A percentile compares a stretch with the other conserved stretches of the same genome.
Conservation (phyloP, 1,284 basidiomycete genomes). For the Ustilago curta region DNA sequence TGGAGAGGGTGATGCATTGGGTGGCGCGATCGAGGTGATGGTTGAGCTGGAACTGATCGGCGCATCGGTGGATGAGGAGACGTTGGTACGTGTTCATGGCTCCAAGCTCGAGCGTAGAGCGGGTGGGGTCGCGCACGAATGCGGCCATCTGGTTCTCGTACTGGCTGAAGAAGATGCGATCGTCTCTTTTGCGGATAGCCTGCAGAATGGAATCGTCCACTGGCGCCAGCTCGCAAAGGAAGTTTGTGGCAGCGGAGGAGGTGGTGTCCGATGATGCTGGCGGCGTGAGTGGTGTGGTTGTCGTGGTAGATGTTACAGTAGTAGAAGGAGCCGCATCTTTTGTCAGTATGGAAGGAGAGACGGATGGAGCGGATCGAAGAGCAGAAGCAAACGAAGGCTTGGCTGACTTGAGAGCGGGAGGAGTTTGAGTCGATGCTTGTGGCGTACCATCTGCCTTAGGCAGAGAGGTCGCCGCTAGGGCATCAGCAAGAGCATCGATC, state of each 20-base stretch:
- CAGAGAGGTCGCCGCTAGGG: constrained; percentile 20
- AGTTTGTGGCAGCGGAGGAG: background rate
- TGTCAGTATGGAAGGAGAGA: background rate
- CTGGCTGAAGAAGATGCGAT: constrained; percentile 58
- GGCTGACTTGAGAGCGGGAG: background rate
- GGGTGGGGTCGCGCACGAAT: constrained; percentile 30
- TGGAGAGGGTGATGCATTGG: constrained; percentile 52
- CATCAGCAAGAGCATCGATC: constrained; percentile 19
- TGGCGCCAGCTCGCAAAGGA: constrained; percentile 1
- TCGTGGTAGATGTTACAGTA: background rate
- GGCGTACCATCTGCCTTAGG: background rate
- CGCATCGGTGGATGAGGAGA: constrained; percentile 52
- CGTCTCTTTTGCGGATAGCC: constrained; percentile 51
- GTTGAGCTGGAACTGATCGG: constrained; percentile 50
- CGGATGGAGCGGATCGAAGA: constrained; percentile 16
- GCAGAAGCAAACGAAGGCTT: constrained; percentile 32
- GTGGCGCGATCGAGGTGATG: constrained; percentile 50
- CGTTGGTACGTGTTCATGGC: constrained; percentile 62
- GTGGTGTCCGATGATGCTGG: background rate
- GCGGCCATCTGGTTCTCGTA: constrained; percentile 54
- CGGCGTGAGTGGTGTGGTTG: background rate
- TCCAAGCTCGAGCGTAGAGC: constrained; percentile 43
- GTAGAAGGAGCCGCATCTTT: constrained; percentile 1
- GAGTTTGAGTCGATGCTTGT: background rate
- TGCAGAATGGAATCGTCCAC: constrained; percentile 52